These are phyloP conservation scores for Ceratocystis huliohia DNA, from an alignment of 2,329 filamentous ascomycete species.

Conservation along the genomic window DNA sequence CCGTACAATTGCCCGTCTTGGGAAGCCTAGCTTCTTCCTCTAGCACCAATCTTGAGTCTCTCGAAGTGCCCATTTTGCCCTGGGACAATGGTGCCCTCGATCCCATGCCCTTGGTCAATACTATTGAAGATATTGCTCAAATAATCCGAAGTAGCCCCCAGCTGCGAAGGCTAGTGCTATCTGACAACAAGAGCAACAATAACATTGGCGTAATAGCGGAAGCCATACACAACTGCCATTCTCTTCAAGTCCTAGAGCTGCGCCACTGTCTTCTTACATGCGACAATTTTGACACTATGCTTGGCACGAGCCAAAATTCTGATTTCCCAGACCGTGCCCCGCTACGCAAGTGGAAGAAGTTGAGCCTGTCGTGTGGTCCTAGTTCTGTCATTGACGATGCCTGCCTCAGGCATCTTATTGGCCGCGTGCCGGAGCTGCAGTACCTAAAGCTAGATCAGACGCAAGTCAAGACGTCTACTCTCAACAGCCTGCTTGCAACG, in stretches of 20 bases:
- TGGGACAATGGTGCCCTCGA: not conserved
- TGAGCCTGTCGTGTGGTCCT: not conserved
- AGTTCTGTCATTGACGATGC: not conserved
- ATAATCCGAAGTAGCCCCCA: not conserved
- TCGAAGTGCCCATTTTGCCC: not conserved
- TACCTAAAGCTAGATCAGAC: not conserved
- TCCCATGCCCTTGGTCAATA: not conserved
- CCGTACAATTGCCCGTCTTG: not conserved
- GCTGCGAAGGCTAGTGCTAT: not conserved
- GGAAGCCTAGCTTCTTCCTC: not conserved
- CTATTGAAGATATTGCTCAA: not conserved
- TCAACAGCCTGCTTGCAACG: not conserved
- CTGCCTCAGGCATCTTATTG: not conserved
- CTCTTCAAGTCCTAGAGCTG: not conserved
- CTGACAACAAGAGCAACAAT: not conserved
- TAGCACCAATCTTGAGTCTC: not conserved
- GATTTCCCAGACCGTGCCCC: not conserved
- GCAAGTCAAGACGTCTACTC: not conserved
- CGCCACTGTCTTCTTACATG: constrained; percentile 2
- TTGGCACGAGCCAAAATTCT: not conserved
- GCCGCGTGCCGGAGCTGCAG: not conserved
- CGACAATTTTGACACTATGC: not conserved
- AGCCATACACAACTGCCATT: not conserved
- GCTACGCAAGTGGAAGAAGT: not conserved
- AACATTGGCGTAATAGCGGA: not conserved